Evolutionary conservation across 352 stramenopile species (phyloP), one percentile per base, ranked within the genome.

Genomic region (Pythium insidiosum): DNA sequence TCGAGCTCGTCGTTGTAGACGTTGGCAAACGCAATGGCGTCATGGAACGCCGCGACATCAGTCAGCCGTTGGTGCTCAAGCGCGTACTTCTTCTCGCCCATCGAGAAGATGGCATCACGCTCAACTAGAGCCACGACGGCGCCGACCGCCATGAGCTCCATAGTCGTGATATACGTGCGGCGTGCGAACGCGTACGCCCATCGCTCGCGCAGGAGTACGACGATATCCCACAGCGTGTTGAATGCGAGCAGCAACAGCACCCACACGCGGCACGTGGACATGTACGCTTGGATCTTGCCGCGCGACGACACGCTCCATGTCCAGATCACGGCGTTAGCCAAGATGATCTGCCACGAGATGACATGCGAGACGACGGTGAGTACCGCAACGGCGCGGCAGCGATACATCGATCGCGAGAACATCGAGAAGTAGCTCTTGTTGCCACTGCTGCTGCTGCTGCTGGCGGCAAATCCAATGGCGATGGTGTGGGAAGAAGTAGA

Each of bases 31-130:
- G 52, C 57, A 6, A 63, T 30, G 24, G 19, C 46, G 7, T 37
- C 50, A 2, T 37, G 18, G 33, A 66, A 66, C 1, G 52, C 47
- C 9, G 42, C 15, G 4, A 53, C 24, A 28, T 66, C 57, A 10
- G 49, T 52, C n/a, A 56, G 12, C n/a, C 57, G 57, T 53, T 66
- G 57, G 28, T 49, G 33, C 29, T 66, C 57, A 7, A 66, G 11
- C 3, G 9, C 53, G 25, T 50, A 66, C 29, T 66, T 63, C 13
- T 30, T 50, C n/a, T 55, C 44, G 9, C 35, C 49, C 16, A 66
- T 63, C 3, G 39, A 26, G 30, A 66, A 51, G 20, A 66, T 19
- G 10, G 21, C 23, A 10, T 31, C 43, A 6, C 33, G 37, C 24
- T 40, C 22, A 7, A 25, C 24, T 26, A 50, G 63, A 6, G 47